Evolutionary conservation across 2,329 filamentous ascomycete genomes (phyloP), one percentile per base, ranked within the genome.

Genomic region (Aspergillus pseudonomiae): DNA sequence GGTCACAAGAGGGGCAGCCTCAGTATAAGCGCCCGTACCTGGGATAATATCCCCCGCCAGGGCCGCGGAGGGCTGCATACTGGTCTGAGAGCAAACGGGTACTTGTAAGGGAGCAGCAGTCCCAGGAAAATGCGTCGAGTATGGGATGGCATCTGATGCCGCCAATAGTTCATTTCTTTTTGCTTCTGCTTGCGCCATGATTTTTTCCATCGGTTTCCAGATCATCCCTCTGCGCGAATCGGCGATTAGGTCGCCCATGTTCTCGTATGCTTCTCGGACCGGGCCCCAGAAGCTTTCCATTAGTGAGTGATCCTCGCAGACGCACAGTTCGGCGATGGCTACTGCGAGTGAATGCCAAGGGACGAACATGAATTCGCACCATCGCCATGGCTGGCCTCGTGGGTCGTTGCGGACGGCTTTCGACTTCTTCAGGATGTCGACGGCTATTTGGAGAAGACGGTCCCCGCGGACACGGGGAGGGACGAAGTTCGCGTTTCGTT

Each of bases 341-440:
- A 77, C 73, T 4, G 73, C 73, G 5, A 77, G 67, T 2, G 67
- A 71, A 46, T 76, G 75, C 75, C 75, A 77, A 0, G 74, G 75
- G 26, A 73, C 70, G 67, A 73, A 77, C 26, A 74, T 56, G 5
- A 65, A 66, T 3, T 66, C 67, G 30, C 71, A 69, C 74, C 74
- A 76, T n/a, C 57, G 63, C 72, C 72, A 77, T 4, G 65, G 57
- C 9, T 55, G 26, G 19, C 63, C 64, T 5, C 65, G 65, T 9
- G 69, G 71, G 48, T 76, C 68, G 26, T 41, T 62, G 45, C 66
- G 65, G n/a, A 67, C 56, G 34, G 69, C 62, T 9, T 71, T 64
- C 2, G 67, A 46, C n/a, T 58, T 65, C 19, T 67, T 58, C 9
- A 76, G 65, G 19, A 74, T 68, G 39, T 71, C 66, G 2, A 69